A percentile compares a stretch with the other conserved stretches of the same genome.
These are phyloP conservation scores for Erigeron philadelphicus DNA, from an alignment of 140 eudicot genomes.

Conservation along the genomic window DNA sequence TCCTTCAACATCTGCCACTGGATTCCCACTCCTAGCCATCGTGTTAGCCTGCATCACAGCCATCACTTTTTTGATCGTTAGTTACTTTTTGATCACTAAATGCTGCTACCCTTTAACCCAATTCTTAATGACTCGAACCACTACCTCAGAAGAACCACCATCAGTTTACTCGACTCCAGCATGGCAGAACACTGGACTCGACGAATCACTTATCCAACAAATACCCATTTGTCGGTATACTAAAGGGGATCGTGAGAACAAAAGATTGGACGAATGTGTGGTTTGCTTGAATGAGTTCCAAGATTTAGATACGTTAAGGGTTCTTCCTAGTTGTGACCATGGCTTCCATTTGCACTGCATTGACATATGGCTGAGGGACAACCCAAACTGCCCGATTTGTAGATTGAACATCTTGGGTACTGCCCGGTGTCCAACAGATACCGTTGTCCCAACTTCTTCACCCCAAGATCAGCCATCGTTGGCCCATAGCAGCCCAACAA, in stretches of 20 bases:
- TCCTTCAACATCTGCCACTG: constrained; percentile 36
- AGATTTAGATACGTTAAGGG: constrained; percentile 56
- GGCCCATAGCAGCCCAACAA: constrained; percentile 27
- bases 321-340: constrained; percentile 77
- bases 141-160: constrained; percentile 35
- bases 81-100: constrained; percentile 65
- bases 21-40: constrained; percentile 70
- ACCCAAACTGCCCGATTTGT: constrained; percentile 82
- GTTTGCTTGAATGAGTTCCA: constrained; percentile 80
- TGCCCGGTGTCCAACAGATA: constrained; percentile 33
- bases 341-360: constrained; percentile 86
- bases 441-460: constrained; percentile 52
- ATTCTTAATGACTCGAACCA: constrained; percentile 33
- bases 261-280: constrained; percentile 52
- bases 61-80: constrained; percentile 51
- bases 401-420: constrained; percentile 61
- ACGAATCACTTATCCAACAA: constrained; percentile 56
- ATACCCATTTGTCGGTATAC: constrained; percentile 61
- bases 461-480: constrained; percentile 54
- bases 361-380: constrained; percentile 74
- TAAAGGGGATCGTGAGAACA: constrained; percentile 31
- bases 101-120: constrained; percentile 69
- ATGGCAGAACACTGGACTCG: constrained; percentile 70
- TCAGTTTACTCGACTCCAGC: constrained; percentile 60
- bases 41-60: constrained; percentile 57